A percentile compares a stretch with the other conserved stretches of the same genome.
These are phyloP conservation scores for Colletotrichum kahawae DNA, from an alignment of 2,329 filamentous ascomycete genomes.

Conservation along the genomic window DNA sequence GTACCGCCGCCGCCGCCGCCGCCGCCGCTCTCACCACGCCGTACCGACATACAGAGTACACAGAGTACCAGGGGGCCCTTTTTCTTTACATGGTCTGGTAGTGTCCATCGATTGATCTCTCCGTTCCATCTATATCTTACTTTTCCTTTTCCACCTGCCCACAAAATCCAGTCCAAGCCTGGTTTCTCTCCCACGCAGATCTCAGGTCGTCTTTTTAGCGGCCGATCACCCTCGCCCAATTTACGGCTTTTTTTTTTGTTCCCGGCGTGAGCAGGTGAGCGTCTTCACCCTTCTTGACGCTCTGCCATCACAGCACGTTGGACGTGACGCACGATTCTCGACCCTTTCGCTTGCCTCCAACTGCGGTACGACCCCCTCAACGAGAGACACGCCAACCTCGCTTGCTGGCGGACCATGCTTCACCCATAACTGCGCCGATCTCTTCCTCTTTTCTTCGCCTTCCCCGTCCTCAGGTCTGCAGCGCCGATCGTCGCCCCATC, in stretches of 20 bases:
- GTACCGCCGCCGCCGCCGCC: not conserved
- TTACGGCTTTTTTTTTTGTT: not conserved
- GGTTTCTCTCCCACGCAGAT: constrained; percentile 13
- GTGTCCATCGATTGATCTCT: not conserved
- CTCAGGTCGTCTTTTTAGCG: constrained; percentile 2
- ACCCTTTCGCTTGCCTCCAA: not conserved
- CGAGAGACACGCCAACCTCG: not conserved
- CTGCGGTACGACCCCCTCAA: not conserved
- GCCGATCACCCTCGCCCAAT: constrained; percentile 14
- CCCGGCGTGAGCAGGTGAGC: not conserved
- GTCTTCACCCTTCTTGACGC: not conserved
- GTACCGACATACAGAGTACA: not conserved
- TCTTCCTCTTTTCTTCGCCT: constrained; percentile 18
- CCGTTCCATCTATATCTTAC: constrained; percentile 1
- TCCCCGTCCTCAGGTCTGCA: constrained; percentile 31
- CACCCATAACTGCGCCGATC: constrained; percentile 15
- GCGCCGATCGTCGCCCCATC: constrained; percentile 12
- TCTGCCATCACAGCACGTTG: not conserved
- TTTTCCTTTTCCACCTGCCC: not conserved
- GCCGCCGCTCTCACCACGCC: not conserved
- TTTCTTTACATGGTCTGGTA: constrained; percentile 26
- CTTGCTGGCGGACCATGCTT: constrained; percentile 20
- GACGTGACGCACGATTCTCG: not conserved
- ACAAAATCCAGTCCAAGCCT: not conserved
- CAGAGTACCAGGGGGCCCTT: not conserved